A percentile compares a stretch with the other conserved stretches of the same genome.
Evolutionary conservation across 495 filamentous ascomycete species (phyloP).

Genomic region (Astrothelium subdiscretum): DNA sequence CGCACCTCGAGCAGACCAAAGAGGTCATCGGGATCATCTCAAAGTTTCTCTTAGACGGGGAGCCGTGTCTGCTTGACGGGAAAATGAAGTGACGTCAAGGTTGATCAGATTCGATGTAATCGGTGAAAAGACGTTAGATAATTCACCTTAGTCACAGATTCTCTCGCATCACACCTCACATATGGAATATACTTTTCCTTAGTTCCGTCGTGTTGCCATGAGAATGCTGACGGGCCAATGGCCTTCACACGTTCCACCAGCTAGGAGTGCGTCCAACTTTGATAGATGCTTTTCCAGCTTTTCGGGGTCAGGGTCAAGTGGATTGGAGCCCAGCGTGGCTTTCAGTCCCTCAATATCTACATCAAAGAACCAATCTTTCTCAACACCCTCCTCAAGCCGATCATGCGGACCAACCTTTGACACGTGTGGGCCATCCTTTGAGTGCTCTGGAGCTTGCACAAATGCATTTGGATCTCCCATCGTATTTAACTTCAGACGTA

Average conservation of each 20-base stretch:
- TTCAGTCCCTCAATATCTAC: background rate
- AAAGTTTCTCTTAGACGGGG: background rate
- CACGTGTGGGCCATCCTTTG: background rate
- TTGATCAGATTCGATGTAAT: background rate
- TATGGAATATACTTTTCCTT: background rate
- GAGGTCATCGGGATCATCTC: background rate
- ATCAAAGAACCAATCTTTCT: constrained; percentile 9
- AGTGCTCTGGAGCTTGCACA: background rate
- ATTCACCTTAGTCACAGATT: background rate
- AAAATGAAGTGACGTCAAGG: background rate
- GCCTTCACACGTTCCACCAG: background rate
- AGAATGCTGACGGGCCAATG: background rate
- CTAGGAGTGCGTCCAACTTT: background rate
- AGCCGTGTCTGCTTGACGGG: background rate
- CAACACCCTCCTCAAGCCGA: background rate
- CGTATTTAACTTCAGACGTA: background rate
- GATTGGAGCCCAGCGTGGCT: background rate
- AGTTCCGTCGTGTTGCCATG: background rate
- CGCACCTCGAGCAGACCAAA: background rate
- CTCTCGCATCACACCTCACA: background rate
- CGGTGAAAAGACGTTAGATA: background rate
- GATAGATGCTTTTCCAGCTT: background rate
- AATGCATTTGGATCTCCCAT: background rate
- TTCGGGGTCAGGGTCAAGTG: background rate
- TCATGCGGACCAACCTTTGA: background rate